Percentiles rank a stretch among this genome's conserved stretches.
These are phyloP conservation scores for Fusarium coffeatum DNA, from an alignment of 2,329 filamentous ascomycete species.

Conservation along the genomic window DNA sequence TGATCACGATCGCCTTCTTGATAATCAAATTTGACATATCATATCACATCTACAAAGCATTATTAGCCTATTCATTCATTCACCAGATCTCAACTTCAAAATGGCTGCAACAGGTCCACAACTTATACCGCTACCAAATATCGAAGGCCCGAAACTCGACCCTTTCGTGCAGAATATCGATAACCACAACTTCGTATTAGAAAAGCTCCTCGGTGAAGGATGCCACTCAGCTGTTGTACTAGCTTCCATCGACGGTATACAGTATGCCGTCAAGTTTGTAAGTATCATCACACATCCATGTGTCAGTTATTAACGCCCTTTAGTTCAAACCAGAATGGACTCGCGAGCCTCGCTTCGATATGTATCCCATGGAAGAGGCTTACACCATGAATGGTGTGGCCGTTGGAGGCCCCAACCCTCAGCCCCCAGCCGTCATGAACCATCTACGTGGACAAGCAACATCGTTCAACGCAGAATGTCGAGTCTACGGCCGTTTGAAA, in stretches of 20 bases:
- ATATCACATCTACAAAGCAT: neutral
- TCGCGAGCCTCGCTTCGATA: neutral
- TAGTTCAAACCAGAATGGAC: neutral
- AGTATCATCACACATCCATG: neutral
- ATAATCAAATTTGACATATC: neutral
- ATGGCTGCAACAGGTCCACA: slow-evolving; percentile 16
- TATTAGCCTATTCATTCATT: neutral
- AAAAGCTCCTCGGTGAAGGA: fast-evolving
- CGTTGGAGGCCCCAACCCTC: neutral
- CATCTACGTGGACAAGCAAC: neutral
- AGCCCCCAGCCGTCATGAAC: neutral
- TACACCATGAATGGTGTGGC: neutral
- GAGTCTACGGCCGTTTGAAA: slow-evolving; percentile 26
- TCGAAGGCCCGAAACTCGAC: slow-evolving; percentile 11
- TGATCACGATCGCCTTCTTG: neutral
- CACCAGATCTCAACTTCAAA: fast-evolving
- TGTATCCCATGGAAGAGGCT: neutral
- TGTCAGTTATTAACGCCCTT: neutral
- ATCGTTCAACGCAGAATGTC: slow-evolving; percentile 23
- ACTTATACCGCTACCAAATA: neutral
- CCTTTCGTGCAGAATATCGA: slow-evolving; percentile 19
- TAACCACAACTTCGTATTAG: neutral
- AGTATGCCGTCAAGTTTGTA: slow-evolving; percentile 18
- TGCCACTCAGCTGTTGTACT: neutral
- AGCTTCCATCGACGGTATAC: neutral